Conservation (phyloP, 495 filamentous ascomycete species). For the Jackrogersella minutella region DNA sequence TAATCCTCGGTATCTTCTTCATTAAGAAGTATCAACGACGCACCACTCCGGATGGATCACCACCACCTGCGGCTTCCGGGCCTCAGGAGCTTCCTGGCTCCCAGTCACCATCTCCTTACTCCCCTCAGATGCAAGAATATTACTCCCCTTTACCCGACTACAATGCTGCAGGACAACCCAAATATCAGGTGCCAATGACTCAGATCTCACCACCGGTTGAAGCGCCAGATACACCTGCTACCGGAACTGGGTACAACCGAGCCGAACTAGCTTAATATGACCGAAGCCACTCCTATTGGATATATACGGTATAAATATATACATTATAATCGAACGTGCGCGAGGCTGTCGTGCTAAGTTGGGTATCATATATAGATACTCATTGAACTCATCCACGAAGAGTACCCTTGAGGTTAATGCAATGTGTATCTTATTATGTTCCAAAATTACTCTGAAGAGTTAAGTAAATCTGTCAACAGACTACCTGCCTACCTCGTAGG, state of each 20-base stretch:
- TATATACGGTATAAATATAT: not conserved
- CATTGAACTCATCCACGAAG: no score
- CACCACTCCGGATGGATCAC: not conserved
- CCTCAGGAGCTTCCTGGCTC: slow-evolving; percentile 25
- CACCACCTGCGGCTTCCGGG: slow-evolving; percentile 7
- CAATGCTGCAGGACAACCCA: not conserved
- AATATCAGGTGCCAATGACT: slow-evolving; percentile 11
- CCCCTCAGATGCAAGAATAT: not conserved
- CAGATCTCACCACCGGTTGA: slow-evolving; percentile 6
- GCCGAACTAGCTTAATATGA: slow-evolving; percentile 13
- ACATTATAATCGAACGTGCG: no score
- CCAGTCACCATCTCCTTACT: not conserved
- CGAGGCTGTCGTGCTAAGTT: no score
- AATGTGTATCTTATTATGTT: no score
- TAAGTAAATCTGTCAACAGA: no score
- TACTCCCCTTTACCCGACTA: slow-evolving; percentile 8
- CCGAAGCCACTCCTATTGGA: not conserved
- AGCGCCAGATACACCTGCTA: slow-evolving; percentile 23
- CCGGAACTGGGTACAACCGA: slow-evolving; percentile 26
- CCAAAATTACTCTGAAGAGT: no score
- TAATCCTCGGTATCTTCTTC: slow-evolving; percentile 24
- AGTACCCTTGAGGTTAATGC: no score
- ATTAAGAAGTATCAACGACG: slow-evolving; percentile 19
- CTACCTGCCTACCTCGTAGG: not conserved
- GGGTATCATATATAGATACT: no score